These are phyloP conservation scores for Candida piceae DNA, from an alignment of 805 yeast genomes.

Conservation along the genomic window DNA sequence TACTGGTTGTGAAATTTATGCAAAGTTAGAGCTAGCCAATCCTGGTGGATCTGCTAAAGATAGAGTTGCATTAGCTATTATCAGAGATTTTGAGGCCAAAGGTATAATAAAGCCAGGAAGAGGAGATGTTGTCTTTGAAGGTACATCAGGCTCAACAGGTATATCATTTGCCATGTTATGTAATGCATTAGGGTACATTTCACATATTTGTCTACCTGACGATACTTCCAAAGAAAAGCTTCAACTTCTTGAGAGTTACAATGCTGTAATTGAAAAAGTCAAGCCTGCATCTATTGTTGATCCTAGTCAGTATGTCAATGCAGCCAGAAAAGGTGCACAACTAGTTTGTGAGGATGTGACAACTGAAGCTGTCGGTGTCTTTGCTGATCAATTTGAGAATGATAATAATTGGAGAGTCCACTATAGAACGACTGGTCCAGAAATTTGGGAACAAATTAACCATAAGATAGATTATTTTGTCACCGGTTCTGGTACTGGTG, in stretches of 20 bases:
- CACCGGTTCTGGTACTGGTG: slow-evolving; percentile 95
- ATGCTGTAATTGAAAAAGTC: slow-evolving; percentile 80
- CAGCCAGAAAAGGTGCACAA: slow-evolving; percentile 68
- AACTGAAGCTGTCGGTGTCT: slow-evolving; percentile 54
- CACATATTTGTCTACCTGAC: slow-evolving; percentile 92
- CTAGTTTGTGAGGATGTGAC: slow-evolving; percentile 36
- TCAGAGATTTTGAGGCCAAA: slow-evolving; percentile 55
- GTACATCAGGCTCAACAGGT: slow-evolving; percentile 96
- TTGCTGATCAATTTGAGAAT: slow-evolving; percentile 95
- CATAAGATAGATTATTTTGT: slow-evolving; percentile 69
- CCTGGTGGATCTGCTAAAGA: slow-evolving; percentile 98
- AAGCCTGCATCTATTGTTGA: slow-evolving; percentile 95
- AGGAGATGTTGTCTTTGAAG: slow-evolving; percentile 83
- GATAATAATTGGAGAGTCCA: slow-evolving; percentile 87
- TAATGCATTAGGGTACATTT: slow-evolving; percentile 78
- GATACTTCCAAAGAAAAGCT: slow-evolving; percentile 87
- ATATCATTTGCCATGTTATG: slow-evolving; percentile 90
- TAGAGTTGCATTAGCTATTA: slow-evolving; percentile 83
- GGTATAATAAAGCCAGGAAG: slow-evolving; percentile 55
- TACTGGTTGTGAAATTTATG: slow-evolving; percentile 81
- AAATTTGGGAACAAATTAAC: slow-evolving; percentile 70
- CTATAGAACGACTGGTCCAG: slow-evolving; percentile 85
- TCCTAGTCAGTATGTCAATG: slow-evolving; percentile 86
- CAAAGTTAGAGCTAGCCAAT: slow-evolving; percentile 77
- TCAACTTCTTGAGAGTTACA: slow-evolving; percentile 62